Evolutionary conservation across 1,284 basidiomycete genomes (phyloP).

Genomic region (Heterobasidion parviporum): DNA sequence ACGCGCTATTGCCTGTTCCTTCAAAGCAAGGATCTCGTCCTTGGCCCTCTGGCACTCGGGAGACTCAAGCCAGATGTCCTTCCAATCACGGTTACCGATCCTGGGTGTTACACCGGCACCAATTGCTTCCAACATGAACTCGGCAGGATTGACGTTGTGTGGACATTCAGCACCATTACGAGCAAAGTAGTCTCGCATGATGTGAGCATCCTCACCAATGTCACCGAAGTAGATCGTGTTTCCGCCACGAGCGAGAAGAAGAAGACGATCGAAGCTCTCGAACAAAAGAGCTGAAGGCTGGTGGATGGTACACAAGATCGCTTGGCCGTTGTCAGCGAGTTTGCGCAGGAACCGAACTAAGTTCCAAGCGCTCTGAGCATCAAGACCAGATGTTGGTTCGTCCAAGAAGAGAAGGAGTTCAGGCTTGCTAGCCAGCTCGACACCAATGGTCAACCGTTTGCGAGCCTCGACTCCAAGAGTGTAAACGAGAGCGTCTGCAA

Average conservation of each 20-base stretch:
- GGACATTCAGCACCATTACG: constrained; percentile 58
- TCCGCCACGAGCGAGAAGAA: constrained; percentile 61
- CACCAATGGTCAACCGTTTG: constrained; percentile 84
- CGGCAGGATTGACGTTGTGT: constrained; percentile 38
- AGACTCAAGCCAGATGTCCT: constrained; percentile 53
- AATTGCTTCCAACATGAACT: constrained; percentile 32
- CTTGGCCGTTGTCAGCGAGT: constrained; percentile 81
- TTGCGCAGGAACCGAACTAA: constrained; percentile 80
- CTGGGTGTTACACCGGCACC: constrained; percentile 34
- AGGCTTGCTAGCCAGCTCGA: constrained; percentile 82
- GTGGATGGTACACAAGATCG: constrained; percentile 75
- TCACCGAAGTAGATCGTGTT: constrained; percentile 78
- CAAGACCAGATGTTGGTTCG: constrained; percentile 44
- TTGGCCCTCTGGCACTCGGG: constrained; percentile 24
- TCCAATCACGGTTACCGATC: constrained; percentile 56
- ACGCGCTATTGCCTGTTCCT: constrained; percentile 19
- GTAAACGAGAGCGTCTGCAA: constrained; percentile 55
- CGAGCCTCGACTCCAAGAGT: constrained; percentile 71
- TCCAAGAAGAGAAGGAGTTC: constrained; percentile 77
- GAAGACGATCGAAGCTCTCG: constrained; percentile 70
- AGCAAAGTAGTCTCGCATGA: constrained; percentile 66
- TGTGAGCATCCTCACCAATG: constrained; percentile 57
- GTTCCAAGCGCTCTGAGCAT: constrained; percentile 83
- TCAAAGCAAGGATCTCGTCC: constrained; percentile 27
- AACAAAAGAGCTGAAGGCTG: constrained; percentile 65